Evolutionary conservation across 257 asterid genomes (phyloP), one percentile per base, ranked within the genome.

Genomic region (Eucommia ulmoides): DNA sequence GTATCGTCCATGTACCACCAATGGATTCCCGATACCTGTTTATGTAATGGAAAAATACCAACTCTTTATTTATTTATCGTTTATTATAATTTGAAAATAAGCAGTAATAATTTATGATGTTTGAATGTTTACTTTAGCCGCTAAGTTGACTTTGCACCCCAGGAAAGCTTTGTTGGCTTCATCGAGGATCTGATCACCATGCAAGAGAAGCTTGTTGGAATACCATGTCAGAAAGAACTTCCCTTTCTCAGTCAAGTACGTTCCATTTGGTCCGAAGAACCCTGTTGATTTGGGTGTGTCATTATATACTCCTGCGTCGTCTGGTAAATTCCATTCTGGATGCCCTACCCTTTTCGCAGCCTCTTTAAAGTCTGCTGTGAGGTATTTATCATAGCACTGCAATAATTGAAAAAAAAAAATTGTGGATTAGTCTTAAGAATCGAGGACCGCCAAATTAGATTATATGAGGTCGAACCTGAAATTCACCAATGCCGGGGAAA

Each of bases 1-100:
- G 88, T 80, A 19, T 76, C 68, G 45, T 86, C 83, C 21, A 41
- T 60, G 66, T 77, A 86, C 96, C 94, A 86, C 96, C 96, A 86
- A 52, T 82, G 86, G 56, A 80, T 75, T 14, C 93, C 93, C 19
- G 94, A 72, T 35, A 86, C 80, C 94, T 85, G 60, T 53, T 48
- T 21, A n/a, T n/a, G n/a, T n/a, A n/a, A n/a, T n/a, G n/a, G n/a
- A n/a, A n/a, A n/a, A n/a, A n/a, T n/a, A n/a, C n/a, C n/a, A n/a
- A n/a, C n/a, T n/a, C n/a, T n/a, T n/a, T n/a, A n/a, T n/a, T n/a
- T n/a, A n/a, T n/a, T n/a, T n/a, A n/a, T n/a, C n/a, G n/a, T n/a
- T n/a, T n/a, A 35, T 35, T 2, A 35, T 35, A 35, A 2, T 35
- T 35, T 6, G 12, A 11, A 15, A 10, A 35, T 15, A 10, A 35